Percentiles rank a stretch among this genome's conserved stretches.
phyloP scores from a whole-genome alignment of 495 filamentous ascomycete species.

The Neurospora hispaniola region DNA sequence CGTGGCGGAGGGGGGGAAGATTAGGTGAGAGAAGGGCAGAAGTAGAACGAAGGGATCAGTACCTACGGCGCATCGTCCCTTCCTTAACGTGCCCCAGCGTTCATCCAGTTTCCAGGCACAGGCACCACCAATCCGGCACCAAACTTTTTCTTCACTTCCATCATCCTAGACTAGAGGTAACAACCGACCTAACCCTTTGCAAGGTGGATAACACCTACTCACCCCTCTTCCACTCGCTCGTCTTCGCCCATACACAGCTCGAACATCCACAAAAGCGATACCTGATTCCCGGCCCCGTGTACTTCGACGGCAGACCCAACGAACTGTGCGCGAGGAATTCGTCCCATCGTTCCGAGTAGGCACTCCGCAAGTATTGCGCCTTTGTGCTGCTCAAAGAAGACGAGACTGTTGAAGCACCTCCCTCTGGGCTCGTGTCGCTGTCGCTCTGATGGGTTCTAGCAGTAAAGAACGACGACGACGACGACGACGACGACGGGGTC shows the following conservation, averaged over 20 bases:
- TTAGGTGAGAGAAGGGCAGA: too few species aligned
- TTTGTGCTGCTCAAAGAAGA: not conserved
- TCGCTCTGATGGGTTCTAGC: not conserved
- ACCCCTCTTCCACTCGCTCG: not conserved
- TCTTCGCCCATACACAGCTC: not conserved
- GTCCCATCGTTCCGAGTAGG: not conserved
- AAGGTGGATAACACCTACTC: not conserved
- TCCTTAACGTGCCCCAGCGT: not conserved
- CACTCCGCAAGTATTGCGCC: not conserved
- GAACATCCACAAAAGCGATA: not conserved
- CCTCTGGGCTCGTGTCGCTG: not conserved
- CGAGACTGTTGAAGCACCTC: not conserved
- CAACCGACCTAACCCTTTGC: not conserved
- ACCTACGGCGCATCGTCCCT: not conserved
- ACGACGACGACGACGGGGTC: not conserved
- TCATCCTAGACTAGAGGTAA: not conserved
- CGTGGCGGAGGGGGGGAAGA: too few species aligned
- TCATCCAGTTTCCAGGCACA: not conserved
- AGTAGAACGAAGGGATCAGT: too few species aligned
- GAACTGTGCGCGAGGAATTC: not conserved
- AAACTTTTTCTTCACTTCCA: too few species aligned
- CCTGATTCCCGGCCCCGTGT: not conserved
- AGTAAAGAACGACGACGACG: not conserved
- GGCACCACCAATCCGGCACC: too few species aligned
- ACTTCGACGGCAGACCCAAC: not conserved